A percentile compares a stretch with the other conserved stretches of the same genome.
Conservation (phyloP, 2,329 filamentous ascomycete genomes). For the Xylariales sp. region DNA sequence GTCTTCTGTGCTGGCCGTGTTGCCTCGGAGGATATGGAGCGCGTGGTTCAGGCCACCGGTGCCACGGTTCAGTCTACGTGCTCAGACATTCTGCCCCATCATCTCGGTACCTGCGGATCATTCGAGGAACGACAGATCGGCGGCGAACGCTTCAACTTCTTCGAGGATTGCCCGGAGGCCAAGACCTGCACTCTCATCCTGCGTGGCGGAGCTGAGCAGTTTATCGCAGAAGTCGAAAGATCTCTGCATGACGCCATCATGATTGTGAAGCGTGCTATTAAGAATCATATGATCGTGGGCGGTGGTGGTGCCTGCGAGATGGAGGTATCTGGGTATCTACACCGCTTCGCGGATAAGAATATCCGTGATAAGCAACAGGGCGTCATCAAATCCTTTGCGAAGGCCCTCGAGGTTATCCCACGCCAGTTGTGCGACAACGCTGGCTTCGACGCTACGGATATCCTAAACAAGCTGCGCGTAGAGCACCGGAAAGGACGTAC, state of each 20-base stretch:
- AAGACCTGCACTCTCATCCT: constrained; percentile 98
- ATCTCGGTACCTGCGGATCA: constrained; percentile 87
- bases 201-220: constrained; percentile 96
- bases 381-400: constrained; percentile 97
- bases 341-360: constrained; percentile 91
- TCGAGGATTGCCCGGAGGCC: constrained; percentile 92
- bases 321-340: constrained; percentile 94
- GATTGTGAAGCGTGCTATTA: constrained; percentile 98
- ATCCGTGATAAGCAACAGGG: constrained; percentile 95
- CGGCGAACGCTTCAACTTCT: constrained; percentile 98
- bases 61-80: constrained; percentile 94
- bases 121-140: constrained; percentile 99
- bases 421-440: constrained; percentile 98
- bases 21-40: constrained; percentile 90
- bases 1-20: constrained; percentile 98
- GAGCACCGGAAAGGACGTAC: constrained; percentile 93
- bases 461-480: constrained; percentile 93
- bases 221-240: constrained; percentile 98
- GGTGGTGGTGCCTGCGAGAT: constrained; percentile 96
- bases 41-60: constrained; percentile 93
- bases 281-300: constrained; percentile 93
- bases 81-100: constrained; percentile 89
- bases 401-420: constrained; percentile 95
- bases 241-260: constrained; percentile 99
- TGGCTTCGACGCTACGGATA: constrained; percentile 97